Evolutionary conservation across 2,329 filamentous ascomycete genomes (phyloP), one percentile per base, ranked within the genome.

Genomic region (Penicillium sp.): DNA sequence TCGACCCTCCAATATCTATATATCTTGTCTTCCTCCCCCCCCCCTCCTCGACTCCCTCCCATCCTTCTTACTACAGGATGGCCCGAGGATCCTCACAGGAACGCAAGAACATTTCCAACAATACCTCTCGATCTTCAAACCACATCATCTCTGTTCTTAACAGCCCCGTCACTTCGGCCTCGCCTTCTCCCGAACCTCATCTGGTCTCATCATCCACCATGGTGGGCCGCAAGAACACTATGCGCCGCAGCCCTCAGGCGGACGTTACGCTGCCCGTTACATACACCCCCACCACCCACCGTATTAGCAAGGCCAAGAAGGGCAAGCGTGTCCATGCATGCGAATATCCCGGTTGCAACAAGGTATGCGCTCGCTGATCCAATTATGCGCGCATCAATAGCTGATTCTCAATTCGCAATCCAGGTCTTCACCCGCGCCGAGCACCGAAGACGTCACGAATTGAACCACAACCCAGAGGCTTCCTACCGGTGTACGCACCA

Each of bases 241-340:
- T 75, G 72, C 72, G 69, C 66, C 68, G 68, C 65, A 73, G 65
- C 63, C 58, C 70, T n/a, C 66, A 71, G 42, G 15, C 68, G 28
- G 75, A 78, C 35, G 70, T 73, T 47, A 66, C 73, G 30, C 61
- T 77, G 61, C 73, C 77, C 22, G 71, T 81, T 53, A 79, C 78
- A 58, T 83, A 81, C 61, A 83, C 81, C 30, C 81, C 81, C 24
- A 83, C 81, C 22, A 83, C 81, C 38, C 78, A 78, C 65, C 79
- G 81, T 55, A 78, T 83, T 66, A 83, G 81, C 73, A 83, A 83
- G 69, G 81, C 81, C 13, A 83, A 82, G 73, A 83, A 83, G 70
- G 81, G 81, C 33, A 83, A 83, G 70, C 78, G 80, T 56, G 81
- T 83, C 15, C 81, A 83, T 66, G 76, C 76, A 9, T 83, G 81